Base-by-base conservation (phyloP, 2,329 filamentous ascomycete genomes). In the Chrysosporium keratinophilum region DNA sequence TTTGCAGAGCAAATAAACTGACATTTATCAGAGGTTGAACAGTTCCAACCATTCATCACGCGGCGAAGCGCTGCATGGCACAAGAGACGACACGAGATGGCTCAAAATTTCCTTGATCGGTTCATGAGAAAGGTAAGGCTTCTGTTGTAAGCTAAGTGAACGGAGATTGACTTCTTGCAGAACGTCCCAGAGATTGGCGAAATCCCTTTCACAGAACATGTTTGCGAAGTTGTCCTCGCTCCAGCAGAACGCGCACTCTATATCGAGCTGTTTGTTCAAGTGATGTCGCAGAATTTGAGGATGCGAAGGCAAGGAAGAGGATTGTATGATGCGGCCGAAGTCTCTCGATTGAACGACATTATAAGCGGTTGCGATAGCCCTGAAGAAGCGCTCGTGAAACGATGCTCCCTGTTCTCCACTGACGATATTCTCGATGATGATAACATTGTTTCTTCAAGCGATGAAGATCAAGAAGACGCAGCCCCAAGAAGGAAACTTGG, bases 381-480 rank as follows among this genome's bases (percentile, higher is more conserved):
- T 0, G 76, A 80, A 60, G 77, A 79, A 56, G 77, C 77, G 0
- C 64, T 82, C n/a, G 62, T 79, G 0, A 78, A 75, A 62, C 60
- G 75, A 58, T 64, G 71, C 60, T 65, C 71, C 42, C 64, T 67
- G 28, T 69, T 72, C 50, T 50, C 37, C 11, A 5, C 39, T 17
- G 44, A 39, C 17, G 46, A 54, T 17, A 17, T 44, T 6, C 11
- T 48, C 43, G 35, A 33, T 17, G 10, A 42, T 9, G n/a, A 53
- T 35, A 23, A 40, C 17, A 20, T 34, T 9, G 12, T 14, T 14
- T 41, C 51, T 14, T 59, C 62, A 11, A 56, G 63, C 34, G 59
- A 63, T 1, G 57, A 62, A 20, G 56, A 57, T 4, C 2, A 54
- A 63, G 31, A 31, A 31, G 15, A 12, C 11, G 15, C 28, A 9